Evolutionary conservation across 257 asterid species (phyloP).

Genomic region (Ballota nigra): DNA sequence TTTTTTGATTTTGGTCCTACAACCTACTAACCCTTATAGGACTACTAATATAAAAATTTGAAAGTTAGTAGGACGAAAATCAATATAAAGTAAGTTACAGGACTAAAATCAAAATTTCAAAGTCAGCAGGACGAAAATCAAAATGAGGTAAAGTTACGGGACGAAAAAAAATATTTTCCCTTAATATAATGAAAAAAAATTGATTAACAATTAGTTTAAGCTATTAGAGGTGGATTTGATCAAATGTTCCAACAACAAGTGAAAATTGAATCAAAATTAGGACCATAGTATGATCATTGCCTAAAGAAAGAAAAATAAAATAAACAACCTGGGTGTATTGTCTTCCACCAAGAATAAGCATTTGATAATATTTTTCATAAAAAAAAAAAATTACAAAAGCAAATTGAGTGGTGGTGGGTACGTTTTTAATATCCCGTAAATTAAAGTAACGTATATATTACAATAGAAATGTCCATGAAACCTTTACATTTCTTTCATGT

Average conservation of each 20-base stretch:
- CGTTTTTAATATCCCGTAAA: background rate
- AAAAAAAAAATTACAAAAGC: background rate
- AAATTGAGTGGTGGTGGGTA: background rate
- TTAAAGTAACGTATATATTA: background rate
- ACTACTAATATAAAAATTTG: no score
- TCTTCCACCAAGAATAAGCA: constrained; percentile 19
- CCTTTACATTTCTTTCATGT: no score
- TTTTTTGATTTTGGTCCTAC: no score
- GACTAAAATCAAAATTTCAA: no score
- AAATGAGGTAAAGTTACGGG: no score
- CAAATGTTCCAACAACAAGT: constrained; percentile 21
- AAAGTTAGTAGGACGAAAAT: no score
- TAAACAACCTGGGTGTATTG: constrained; percentile 17
- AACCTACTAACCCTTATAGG: no score
- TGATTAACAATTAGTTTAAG: background rate
- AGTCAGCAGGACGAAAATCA: no score
- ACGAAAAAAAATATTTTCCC: no score
- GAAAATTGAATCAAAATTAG: constrained; percentile 10
- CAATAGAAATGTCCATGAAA: background rate
- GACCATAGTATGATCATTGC: constrained; percentile 20
- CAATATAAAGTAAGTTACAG: no score
- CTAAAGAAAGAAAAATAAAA: background rate
- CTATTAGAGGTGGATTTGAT: constrained; percentile 12
- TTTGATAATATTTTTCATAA: background rate
- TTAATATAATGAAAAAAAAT: no score